Percentiles rank a stretch among this genome's conserved stretches.
Conservation (phyloP, 2,329 filamentous ascomycete genomes). For the Colletotrichum sp. region DNA sequence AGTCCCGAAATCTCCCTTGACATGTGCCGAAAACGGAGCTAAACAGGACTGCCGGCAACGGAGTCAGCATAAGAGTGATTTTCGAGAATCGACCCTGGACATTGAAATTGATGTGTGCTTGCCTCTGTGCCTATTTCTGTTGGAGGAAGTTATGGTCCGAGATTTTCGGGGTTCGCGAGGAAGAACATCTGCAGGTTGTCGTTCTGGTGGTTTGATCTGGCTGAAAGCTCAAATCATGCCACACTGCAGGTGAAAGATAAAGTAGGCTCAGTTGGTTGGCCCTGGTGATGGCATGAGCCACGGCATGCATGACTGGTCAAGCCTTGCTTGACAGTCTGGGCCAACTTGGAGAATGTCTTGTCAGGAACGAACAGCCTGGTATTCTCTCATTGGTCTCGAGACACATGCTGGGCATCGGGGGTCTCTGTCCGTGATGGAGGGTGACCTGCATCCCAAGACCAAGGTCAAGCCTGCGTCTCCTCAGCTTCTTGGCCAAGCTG, state of each 20-base stretch:
- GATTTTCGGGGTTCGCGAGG: background rate
- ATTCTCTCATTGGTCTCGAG: background rate
- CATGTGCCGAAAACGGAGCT: slow-evolving; percentile 19
- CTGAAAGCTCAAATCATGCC: background rate
- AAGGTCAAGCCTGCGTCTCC: background rate
- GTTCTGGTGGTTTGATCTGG: background rate
- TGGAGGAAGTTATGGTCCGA: background rate
- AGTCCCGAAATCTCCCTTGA: slow-evolving; percentile 5
- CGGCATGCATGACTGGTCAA: background rate
- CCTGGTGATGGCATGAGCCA: background rate
- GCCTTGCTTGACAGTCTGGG: background rate
- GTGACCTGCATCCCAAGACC: background rate
- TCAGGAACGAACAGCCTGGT: slow-evolving; percentile 7
- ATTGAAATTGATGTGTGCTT: background rate
- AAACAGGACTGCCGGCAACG: background rate
- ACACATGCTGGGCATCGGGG: slow-evolving; percentile 1
- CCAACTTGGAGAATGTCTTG: background rate
- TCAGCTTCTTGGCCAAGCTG: background rate
- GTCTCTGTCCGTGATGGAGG: background rate
- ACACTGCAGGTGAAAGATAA: background rate
- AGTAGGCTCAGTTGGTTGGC: background rate
- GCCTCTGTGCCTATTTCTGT: background rate
- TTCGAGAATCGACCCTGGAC: background rate
- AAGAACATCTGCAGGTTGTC: background rate
- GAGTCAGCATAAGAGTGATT: background rate